Base-by-base conservation (phyloP, 768 basidiomycete species). In the Boletus reticuloceps region DNA sequence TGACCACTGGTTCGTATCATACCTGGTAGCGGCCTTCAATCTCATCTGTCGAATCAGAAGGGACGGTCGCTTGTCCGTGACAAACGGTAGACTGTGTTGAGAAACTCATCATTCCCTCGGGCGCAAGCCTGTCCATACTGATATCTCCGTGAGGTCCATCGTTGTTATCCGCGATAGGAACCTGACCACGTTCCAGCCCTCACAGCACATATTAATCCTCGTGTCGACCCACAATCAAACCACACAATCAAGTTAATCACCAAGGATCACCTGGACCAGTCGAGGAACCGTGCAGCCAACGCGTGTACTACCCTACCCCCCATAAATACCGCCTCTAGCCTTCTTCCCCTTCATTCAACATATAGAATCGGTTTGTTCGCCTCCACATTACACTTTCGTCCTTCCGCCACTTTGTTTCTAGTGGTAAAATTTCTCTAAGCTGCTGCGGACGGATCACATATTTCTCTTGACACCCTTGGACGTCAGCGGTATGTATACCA, bases 161-260 rank as follows among this genome's bases (percentile, higher is more conserved):
- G n/a, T n/a, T n/a, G n/a, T n/a, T n/a, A n/a, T n/a, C n/a, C n/a
- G n/a, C n/a, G n/a, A n/a, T n/a, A n/a, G n/a, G n/a, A n/a, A n/a
- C n/a, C n/a, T n/a, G n/a, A n/a, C n/a, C n/a, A n/a, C n/a, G n/a
- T n/a, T n/a, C n/a, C n/a, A n/a, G n/a, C 55, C 54, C 20, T 22
- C 53, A 27, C 44, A 50, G 47, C 52, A 51, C 31, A n/a, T n/a
- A n/a, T n/a, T n/a, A 25, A 25, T 29, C 54, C 64, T 63, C 64
- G 60, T 62, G 60, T 53, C 22, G 11, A 58, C 53, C 47, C 48
- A 27, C 39, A 20, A 39, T 53, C 36, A 44, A n/a, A 32, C 45
- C 53, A 42, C 53, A 51, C 59, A 45, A 50, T 49, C 39, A 36
- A 49, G 40, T 54, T 65, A 64, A 65, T 66, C 38, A 59, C 63